Conservation (phyloP, 2,329 filamentous ascomycete species). For the Diaporthe destruens region DNA sequence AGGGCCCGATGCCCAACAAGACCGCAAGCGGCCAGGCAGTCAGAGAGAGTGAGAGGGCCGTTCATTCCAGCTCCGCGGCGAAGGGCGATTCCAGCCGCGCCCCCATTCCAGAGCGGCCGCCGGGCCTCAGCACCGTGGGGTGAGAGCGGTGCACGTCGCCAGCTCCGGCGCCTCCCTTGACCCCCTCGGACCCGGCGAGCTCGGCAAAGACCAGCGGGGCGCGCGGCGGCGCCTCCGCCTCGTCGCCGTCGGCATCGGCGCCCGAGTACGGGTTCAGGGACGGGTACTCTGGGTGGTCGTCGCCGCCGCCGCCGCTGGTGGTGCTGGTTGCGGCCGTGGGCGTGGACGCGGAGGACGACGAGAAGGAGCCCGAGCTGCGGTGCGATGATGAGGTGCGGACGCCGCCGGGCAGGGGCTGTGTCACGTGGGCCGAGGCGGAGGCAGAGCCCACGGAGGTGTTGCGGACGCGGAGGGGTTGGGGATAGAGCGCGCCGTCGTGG, state of each 20-base stretch:
- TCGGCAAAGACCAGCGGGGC: conserved; percentile 41
- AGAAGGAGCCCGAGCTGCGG: not conserved
- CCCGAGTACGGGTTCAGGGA: conserved; percentile 48
- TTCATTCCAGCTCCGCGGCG: conserved; percentile 38
- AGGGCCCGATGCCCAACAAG: not conserved
- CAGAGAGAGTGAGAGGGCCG: not conserved
- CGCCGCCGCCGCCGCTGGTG: conserved; percentile 11
- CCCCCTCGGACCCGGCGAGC: conserved; percentile 28
- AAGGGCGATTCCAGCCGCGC: conserved; percentile 35
- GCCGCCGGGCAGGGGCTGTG: conserved; percentile 10
- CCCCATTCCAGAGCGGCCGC: conserved; percentile 28
- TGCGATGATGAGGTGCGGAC: not conserved
- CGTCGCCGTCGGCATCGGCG: conserved; percentile 6
- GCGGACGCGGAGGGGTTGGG: conserved; percentile 38
- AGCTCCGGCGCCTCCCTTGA: not conserved
- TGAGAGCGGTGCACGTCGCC: not conserved
- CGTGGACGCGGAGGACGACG: not conserved
- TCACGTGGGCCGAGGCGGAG: not conserved
- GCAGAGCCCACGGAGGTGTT: conserved; percentile 19
- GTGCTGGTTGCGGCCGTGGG: conserved; percentile 9
- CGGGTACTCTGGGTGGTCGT: conserved; percentile 46
- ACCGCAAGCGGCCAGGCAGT: not conserved
- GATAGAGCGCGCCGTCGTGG: conserved; percentile 8
- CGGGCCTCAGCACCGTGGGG: conserved; percentile 35
- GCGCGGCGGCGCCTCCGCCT: conserved; percentile 36